These are phyloP conservation scores for Ceratocystis variospora DNA, from an alignment of 2,329 filamentous ascomycete species.

Conservation along the genomic window DNA sequence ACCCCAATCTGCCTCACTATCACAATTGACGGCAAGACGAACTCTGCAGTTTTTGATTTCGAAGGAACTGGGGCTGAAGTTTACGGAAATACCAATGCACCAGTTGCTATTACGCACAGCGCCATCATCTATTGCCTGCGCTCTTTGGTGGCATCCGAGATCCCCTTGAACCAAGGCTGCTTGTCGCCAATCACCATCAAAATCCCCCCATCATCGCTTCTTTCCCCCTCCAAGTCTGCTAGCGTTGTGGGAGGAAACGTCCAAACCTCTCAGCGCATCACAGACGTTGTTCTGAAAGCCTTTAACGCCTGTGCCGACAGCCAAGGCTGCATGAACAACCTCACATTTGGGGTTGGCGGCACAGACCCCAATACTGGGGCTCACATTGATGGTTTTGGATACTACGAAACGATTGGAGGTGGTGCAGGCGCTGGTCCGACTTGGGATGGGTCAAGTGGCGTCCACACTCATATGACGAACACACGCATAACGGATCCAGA, in stretches of 20 bases:
- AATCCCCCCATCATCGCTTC: conserved; percentile 58
- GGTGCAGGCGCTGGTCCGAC: conserved; percentile 56
- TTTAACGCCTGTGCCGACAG: conserved; percentile 67
- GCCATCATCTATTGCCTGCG: conserved; percentile 82
- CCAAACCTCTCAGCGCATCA: conserved; percentile 33
- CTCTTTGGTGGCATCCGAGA: conserved; percentile 66
- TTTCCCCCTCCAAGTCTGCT: conserved; percentile 61
- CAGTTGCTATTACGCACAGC: conserved; percentile 66
- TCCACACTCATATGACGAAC: conserved; percentile 53
- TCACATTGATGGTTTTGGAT: conserved; percentile 31
- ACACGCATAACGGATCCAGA: conserved; percentile 53
- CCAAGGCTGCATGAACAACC: conserved; percentile 71
- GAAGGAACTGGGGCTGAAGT: conserved; percentile 66
- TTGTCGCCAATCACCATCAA: conserved; percentile 60
- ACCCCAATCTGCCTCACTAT: conserved; percentile 62
- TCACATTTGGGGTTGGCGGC: conserved; percentile 63
- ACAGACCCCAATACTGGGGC: conserved; percentile 29
- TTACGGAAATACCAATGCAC: conserved; percentile 69
- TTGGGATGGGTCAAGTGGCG: conserved; percentile 33
- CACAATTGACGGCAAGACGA: conserved; percentile 58
- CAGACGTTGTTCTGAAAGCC: conserved; percentile 44
- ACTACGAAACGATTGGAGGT: conserved; percentile 48
- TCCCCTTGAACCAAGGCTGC: conserved; percentile 73
- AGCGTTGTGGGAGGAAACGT: conserved; percentile 77
- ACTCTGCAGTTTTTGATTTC: conserved; percentile 71